Base-by-base conservation (phyloP, 139 green algal genomes). In the Micractinium sp. region DNA sequence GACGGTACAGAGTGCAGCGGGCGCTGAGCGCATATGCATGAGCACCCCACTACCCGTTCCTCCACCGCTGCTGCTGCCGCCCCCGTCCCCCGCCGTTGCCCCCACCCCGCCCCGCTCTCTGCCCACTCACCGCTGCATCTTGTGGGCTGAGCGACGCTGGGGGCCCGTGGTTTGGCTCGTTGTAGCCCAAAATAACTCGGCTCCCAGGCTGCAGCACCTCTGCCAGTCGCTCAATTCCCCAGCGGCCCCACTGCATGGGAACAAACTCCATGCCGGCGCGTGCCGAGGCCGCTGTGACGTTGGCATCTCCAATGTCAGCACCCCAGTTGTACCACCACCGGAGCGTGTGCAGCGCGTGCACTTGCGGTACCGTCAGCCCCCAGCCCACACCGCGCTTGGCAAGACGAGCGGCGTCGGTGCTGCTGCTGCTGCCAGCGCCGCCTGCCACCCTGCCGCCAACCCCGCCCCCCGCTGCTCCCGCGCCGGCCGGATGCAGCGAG, bases 91-190 rank as follows among this genome's bases (percentile, higher is more conserved):
- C 27, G 18, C 39, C 31, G 19, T 29, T 22, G 19, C 9, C 22
- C 36, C 53, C 0, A 7, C 15, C 35, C 82, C 9, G 47, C 47
- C 47, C 47, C 47, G 47, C 47, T 56, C 7, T 56, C 23, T 3
- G 23, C 47, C 53, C 0, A 31, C 82, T 87, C 23, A 87, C 82
- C 27, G 88, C 88, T 41, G 88, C 88, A 60, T 90, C 67, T 33
- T 73, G 71, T 31, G 88, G 88, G 18, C 53, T 80, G 19, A 91
- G 60, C 22, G 67, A 71, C 4, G 88, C 67, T 56, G 88, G 82
- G 60, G 76, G 20, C 16, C 36, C 36, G 60, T 91, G 88, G 47
- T 81, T 87, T 33, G 88, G 88, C 56, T 91, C 88, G 56, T 91
- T 91, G 81, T 85, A 89, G 0, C 88, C 88, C 25, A 91, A 56